Conservation (phyloP, 1,284 basidiomycete genomes). For the Xanthoconium separans region DNA sequence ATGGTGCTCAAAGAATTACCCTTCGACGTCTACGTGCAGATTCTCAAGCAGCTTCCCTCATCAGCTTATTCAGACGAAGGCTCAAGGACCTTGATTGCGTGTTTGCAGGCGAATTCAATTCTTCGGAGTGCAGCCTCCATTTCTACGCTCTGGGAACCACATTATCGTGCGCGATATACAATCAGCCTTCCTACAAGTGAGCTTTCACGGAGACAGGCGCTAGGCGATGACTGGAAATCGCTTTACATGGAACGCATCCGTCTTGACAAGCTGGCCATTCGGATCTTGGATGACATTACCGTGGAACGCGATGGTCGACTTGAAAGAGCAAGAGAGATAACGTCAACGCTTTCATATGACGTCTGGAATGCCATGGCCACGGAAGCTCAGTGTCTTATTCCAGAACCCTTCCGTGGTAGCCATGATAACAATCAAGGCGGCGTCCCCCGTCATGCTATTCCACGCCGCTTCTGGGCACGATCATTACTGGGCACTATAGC, state of each 20-base stretch:
- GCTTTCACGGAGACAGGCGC: conserved; percentile 29
- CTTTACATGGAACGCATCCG: conserved; percentile 45
- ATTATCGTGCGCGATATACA: conserved; percentile 49
- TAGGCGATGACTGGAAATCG: conserved; percentile 42
- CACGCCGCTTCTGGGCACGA: conserved; percentile 55
- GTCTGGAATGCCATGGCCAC: conserved; percentile 52
- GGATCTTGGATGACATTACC: conserved; percentile 42
- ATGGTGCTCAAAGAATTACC: conserved; percentile 28
- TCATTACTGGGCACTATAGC: conserved; percentile 45
- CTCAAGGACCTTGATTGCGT: conserved; percentile 25
- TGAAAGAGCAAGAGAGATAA: conserved; percentile 37
- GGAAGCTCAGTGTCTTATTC: conserved; percentile 38
- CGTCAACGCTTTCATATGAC: conserved; percentile 43
- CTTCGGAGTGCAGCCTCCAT: conserved; percentile 29
- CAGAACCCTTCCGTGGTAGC: conserved; percentile 30
- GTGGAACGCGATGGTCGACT: conserved; percentile 35
- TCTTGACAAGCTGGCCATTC: conserved; percentile 44
- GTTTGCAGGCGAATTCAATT: conserved; percentile 23
- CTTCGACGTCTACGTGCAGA: conserved; percentile 33
- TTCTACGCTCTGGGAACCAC: conserved; percentile 46
- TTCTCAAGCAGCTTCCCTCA: conserved; percentile 29
- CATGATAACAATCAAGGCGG: conserved; percentile 10
- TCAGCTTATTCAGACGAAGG: conserved; percentile 21
- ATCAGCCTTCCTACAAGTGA: conserved; percentile 41
- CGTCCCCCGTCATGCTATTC: conserved; percentile 38